These are phyloP conservation scores for Nakazawaea pomicola DNA, from an alignment of 805 yeast genomes.

Conservation along the genomic window DNA sequence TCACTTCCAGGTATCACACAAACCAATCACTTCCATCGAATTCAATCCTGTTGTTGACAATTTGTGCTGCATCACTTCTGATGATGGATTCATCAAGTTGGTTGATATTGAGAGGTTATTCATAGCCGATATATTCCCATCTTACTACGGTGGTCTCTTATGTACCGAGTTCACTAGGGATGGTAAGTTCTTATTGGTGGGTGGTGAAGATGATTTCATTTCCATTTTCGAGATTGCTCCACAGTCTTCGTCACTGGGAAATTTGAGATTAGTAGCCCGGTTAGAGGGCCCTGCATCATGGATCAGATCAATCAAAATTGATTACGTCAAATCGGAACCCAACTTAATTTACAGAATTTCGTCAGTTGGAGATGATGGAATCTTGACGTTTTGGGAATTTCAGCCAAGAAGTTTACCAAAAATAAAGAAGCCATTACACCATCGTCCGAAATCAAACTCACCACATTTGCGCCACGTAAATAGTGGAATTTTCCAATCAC, in stretches of 20 bases:
- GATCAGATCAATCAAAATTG: conserved; percentile 42
- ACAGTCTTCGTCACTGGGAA: conserved; percentile 15
- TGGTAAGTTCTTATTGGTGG: conserved; percentile 41
- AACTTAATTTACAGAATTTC: conserved; percentile 41
- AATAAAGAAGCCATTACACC: conserved; percentile 20
- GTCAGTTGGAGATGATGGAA: conserved; percentile 53
- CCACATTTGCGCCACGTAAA: conserved; percentile 1
- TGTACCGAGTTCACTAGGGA: conserved; percentile 45
- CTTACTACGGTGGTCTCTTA: conserved; percentile 62
- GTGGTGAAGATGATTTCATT: conserved; percentile 51
- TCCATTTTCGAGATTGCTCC: conserved; percentile 33
- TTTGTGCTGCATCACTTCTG: conserved; percentile 48
- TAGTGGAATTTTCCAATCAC: conserved; percentile 4
- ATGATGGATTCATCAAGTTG: conserved; percentile 60
- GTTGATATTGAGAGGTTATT: conserved; percentile 43
- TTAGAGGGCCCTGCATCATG: conserved; percentile 49
- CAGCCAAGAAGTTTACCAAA: conserved; percentile 38
- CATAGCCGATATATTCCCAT: conserved; percentile 50
- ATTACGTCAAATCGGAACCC: conserved; percentile 27
- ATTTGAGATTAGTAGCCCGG: conserved; percentile 24
- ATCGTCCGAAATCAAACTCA: conserved; percentile 7
- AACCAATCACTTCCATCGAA: conserved; percentile 47
- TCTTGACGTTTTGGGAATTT: conserved; percentile 49
- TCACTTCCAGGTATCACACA: conserved; percentile 57
- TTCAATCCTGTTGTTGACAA: conserved; percentile 36